Evolutionary conservation across 1,284 basidiomycete genomes (phyloP), one percentile per base, ranked within the genome.

Genomic region (Leccinum holopus): DNA sequence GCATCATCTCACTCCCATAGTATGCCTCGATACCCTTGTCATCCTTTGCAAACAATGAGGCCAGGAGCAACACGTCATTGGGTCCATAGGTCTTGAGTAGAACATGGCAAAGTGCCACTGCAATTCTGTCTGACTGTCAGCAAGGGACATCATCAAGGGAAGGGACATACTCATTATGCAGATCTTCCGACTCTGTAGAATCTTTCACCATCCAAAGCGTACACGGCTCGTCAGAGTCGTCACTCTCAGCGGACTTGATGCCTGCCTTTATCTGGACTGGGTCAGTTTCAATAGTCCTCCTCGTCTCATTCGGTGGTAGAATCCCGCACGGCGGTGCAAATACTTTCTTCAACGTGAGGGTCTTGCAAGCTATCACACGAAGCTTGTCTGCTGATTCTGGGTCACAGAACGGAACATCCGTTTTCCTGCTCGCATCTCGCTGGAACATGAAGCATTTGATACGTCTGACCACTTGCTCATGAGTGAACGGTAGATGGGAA

Each of bases 21-120:
- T 57, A 55, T 51, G 21, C 1, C 58, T 55, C 5, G 3, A 72
- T 33, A 0, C 33, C 37, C 21, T 62, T n/a, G 9, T 68, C 65
- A 7, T 49, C 37, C 47, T 63, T 65, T 7, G 57, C 56, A 47
- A 71, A 63, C 7, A 71, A 58, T 5, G 67, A 67, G 7, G 67
- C 65, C n/a, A 66, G 44, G 32, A 70, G 62, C 2, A 72, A 44
- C 7, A 69, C 52, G 14, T 71, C 70, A 33, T 68, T 65, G 10
- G 57, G 61, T 37, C 60, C 63, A 37, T 68, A 72, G 2, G 59
- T 63, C 21, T 61, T 69, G 28, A 71, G 67, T 25, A 73, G 57
- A 6, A 65, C 33, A 21, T 64, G 67, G 56, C 70, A 71, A 16
- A 71, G 63, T 4, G 67, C 67, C 30, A 66, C 60, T 7, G 70